Percentiles rank a stretch among this genome's conserved stretches.
These are phyloP conservation scores for Chlorella variabilis DNA, from an alignment of 163 green algal genomes.

Conservation along the genomic window DNA sequence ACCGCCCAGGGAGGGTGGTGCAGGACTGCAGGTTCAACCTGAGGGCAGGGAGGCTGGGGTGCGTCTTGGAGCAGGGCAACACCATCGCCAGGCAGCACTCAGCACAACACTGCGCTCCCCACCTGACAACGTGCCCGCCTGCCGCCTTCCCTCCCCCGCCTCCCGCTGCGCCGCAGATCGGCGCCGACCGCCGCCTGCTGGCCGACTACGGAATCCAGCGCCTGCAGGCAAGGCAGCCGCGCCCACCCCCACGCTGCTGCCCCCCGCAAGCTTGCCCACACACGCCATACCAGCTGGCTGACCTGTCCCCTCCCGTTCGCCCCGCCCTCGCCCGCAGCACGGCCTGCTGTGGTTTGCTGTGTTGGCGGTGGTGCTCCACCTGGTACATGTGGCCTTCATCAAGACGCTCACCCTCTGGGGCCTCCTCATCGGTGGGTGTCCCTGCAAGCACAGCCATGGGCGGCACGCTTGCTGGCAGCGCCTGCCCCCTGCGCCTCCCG, in stretches of 20 bases:
- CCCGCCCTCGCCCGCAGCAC: constrained; percentile 29
- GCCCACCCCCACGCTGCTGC: no score
- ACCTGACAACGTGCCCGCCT: no score
- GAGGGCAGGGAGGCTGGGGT: no score
- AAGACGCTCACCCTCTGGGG: constrained; percentile 47
- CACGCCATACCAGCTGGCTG: no score
- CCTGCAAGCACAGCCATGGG: not conserved
- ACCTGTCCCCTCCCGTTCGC: not conserved
- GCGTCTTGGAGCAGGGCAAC: no score
- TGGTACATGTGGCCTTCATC: constrained; percentile 45
- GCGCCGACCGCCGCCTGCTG: constrained; percentile 33
- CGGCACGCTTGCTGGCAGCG: not conserved
- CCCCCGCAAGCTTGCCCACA: not conserved
- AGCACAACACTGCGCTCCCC: no score
- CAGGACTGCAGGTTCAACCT: no score
- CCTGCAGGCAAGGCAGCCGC: constrained; percentile 27
- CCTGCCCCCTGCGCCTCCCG: no score
- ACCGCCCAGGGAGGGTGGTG: no score
- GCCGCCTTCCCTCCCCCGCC: not conserved
- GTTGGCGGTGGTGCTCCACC: constrained; percentile 43
- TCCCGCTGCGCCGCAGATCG: constrained; percentile 17
- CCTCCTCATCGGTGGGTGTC: constrained; percentile 40
- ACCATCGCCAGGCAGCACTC: no score
- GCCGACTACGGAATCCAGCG: constrained; percentile 40
- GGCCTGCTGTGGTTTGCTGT: constrained; percentile 52